Evolutionary conservation across 1,284 basidiomycete species (phyloP), one percentile per base, ranked within the genome.

Genomic region (Tilletiopsis washingtonensis): DNA sequence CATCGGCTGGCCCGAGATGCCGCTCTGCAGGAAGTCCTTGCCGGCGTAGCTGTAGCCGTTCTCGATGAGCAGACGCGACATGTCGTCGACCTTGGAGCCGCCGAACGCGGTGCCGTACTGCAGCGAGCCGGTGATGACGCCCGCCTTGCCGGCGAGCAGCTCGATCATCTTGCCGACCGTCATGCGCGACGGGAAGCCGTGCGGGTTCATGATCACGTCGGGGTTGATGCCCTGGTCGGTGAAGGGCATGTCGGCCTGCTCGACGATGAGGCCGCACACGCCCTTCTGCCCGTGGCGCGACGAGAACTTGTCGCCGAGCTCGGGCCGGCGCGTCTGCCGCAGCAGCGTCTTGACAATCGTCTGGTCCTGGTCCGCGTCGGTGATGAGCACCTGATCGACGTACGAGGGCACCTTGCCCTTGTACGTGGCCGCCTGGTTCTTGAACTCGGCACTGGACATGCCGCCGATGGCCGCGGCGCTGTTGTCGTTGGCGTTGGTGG

Each of bases 121-220:
- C 51, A 93, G 79, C 62, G 84, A 84, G 20, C 90, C 90, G 43
- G 79, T 79, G 45, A 94, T 76, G 21, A 93, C 88, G n/a, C 91
- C 90, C 54, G 56, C 59, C 41, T 54, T 60, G 47, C 94, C 93
- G n/a, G 90, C 86, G 19, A 99, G 77, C 21, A 97, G 79, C 75
- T 99, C 94, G 52, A 99, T 94, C 94, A 99, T 98, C 78, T 99
- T 98, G 41, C 94, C 94, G 36, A 98, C 94, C 27, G 94, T 64
- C 93, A 99, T 99, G 48, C 94, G 89, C 50, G 90, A 94, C 1
- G 94, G 94, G 80, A 99, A 98, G 69, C 94, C 94, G 76, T 99
- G 94, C 3, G 94, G 94, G 74, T 99, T 99, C 93, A 99, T 98
- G 77, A 99, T 97, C 19, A 93, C 89, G 76, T 98, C 94, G 83